phyloP scores from a whole-genome alignment of 139 green algal genomes.

The Micromonas commoda region DNA sequence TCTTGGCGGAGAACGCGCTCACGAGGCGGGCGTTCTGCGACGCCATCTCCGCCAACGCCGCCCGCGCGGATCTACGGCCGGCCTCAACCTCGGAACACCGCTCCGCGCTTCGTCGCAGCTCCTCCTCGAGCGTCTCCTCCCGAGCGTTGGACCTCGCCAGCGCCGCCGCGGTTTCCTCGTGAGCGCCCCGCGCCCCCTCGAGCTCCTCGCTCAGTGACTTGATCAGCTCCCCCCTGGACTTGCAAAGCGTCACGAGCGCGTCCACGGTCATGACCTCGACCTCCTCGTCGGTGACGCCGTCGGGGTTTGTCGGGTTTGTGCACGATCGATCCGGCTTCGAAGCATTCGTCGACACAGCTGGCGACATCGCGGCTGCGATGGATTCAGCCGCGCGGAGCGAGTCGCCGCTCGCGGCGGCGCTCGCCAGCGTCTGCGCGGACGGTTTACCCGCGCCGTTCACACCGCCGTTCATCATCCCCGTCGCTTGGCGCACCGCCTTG shows the following conservation, averaged over 20 bases:
- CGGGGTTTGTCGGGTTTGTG: not conserved
- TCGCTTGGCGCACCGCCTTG: not conserved
- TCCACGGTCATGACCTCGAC: not conserved
- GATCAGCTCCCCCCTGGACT: not conserved
- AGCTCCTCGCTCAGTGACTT: not conserved
- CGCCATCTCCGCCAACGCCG: conserved; percentile 48
- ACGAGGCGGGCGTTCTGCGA: conserved; percentile 50
- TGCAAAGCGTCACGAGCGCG: not conserved
- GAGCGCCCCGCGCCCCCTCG: not conserved
- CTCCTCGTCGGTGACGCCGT: not conserved
- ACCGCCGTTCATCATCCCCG: not conserved
- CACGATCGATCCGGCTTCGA: no score
- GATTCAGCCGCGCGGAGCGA: no score
- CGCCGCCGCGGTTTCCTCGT: not conserved
- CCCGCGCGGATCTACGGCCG: conserved; percentile 34
- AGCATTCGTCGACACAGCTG: no score
- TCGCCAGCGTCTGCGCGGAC: not conserved
- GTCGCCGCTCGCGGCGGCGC: no score
- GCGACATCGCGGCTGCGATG: no score
- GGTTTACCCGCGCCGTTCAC: not conserved
- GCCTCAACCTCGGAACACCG: conserved; percentile 8
- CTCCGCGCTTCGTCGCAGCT: conserved; percentile 1
- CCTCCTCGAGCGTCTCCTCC: not conserved
- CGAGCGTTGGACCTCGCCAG: not conserved
- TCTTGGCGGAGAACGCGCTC: conserved; percentile 44